A percentile compares a stretch with the other conserved stretches of the same genome.
Conservation (phyloP, 805 yeast genomes). For the Blastobotrys chiropterorum region DNA sequence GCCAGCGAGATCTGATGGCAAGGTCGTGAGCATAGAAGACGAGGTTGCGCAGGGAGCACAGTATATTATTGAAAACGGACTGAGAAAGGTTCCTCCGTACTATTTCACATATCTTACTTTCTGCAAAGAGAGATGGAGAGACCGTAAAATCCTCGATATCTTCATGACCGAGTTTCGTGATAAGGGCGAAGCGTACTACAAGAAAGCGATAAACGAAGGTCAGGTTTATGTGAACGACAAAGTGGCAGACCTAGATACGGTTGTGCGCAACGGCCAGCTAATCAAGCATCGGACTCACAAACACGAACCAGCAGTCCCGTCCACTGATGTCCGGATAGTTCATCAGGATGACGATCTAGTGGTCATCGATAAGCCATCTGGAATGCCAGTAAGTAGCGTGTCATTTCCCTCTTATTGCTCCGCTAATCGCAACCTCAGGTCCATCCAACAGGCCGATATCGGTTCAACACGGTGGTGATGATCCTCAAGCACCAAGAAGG, state of each 20-base stretch:
- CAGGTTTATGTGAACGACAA: constrained; percentile 66
- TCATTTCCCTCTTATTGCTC: neutral
- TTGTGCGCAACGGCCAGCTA: constrained; percentile 75
- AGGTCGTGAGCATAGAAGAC: constrained; percentile 26
- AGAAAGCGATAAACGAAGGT: constrained; percentile 61
- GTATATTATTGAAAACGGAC: constrained; percentile 35
- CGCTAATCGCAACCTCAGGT: constrained; percentile 11
- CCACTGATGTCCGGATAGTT: constrained; percentile 55
- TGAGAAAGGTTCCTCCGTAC: constrained; percentile 77
- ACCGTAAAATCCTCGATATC: constrained; percentile 69
- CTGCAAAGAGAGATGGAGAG: constrained; percentile 90
- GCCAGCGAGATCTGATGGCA: constrained; percentile 5
- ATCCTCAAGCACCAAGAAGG: constrained; percentile 67
- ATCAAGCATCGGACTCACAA: constrained; percentile 79
- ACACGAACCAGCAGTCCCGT: constrained; percentile 85
- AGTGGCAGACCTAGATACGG: constrained; percentile 56
- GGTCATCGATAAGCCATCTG: constrained; percentile 90
- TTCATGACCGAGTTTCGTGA: constrained; percentile 84
- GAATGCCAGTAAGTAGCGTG: constrained; percentile 70
- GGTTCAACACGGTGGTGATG: constrained; percentile 76
- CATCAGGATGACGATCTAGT: constrained; percentile 71
- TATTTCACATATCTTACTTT: constrained; percentile 84
- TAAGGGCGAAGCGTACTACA: constrained; percentile 59
- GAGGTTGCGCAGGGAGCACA: constrained; percentile 30
- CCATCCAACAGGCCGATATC: constrained; percentile 85